phyloP scores from a whole-genome alignment of 805 yeast genomes.

The Brettanomyces anomalus region DNA sequence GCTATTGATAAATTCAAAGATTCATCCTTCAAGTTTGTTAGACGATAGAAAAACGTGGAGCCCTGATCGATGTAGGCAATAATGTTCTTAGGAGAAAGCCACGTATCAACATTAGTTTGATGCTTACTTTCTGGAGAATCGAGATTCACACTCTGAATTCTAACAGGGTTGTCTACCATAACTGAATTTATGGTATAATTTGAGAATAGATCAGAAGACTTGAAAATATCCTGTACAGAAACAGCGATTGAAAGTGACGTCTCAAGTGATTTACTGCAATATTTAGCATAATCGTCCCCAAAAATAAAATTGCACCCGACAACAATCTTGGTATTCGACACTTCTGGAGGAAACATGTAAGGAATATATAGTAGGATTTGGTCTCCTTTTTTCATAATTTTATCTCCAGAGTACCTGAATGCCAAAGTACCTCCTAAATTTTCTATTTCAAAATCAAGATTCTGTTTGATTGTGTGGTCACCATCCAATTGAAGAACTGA shows the following conservation, averaged over 20 bases:
- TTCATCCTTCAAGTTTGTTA: conserved; percentile 29
- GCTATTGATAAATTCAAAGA: conserved; percentile 32
- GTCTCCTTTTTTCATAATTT: conserved; percentile 5
- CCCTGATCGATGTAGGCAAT: conserved; percentile 68
- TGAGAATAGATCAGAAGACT: conserved; percentile 45
- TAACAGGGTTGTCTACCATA: conserved; percentile 39
- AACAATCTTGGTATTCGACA: conserved; percentile 21
- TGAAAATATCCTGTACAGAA: conserved; percentile 73
- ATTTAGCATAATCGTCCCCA: conserved; percentile 13
- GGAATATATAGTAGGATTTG: conserved; percentile 15
- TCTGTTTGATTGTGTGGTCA: background rate
- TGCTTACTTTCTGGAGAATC: conserved; percentile 5
- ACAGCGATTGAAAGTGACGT: conserved; percentile 56
- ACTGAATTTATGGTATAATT: conserved; percentile 64
- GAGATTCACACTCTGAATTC: conserved; percentile 35
- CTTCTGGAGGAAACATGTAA: conserved; percentile 26
- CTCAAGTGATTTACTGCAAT: conserved; percentile 29
- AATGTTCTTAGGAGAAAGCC: conserved; percentile 27
- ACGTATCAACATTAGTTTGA: conserved; percentile 15
- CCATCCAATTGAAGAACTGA: background rate
- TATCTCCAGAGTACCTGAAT: conserved; percentile 8
- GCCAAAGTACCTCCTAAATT: conserved; percentile 9
- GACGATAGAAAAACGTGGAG: conserved; percentile 48
- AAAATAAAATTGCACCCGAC: conserved; percentile 14
- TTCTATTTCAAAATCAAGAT: conserved; percentile 9